Conservation (phyloP, 75 land plant genomes). For the Sequoiadendron giganteum region DNA sequence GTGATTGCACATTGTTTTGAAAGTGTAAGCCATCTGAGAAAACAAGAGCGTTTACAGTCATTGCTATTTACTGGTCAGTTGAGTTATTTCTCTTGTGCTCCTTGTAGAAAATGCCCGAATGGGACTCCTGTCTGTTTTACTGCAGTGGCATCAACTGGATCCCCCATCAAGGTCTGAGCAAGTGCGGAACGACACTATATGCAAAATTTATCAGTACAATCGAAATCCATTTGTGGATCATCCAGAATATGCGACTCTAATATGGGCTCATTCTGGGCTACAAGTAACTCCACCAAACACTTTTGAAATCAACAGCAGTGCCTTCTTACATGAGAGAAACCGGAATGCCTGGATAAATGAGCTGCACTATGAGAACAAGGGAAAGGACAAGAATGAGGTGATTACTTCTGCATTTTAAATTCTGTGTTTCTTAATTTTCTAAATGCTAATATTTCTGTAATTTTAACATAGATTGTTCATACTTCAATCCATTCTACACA, state of each 20-base stretch:
- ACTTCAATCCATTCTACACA: not conserved
- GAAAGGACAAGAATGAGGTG: conserved; percentile 35
- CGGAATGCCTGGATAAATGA: conserved; percentile 34
- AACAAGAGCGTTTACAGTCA: not conserved
- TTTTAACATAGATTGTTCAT: not conserved
- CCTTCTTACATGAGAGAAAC: not conserved
- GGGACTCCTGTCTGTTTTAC: conserved; percentile 66
- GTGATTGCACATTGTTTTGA: not conserved
- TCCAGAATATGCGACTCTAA: conserved; percentile 70
- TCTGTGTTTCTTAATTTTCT: not conserved
- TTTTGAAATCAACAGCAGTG: not conserved
- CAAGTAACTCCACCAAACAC: not conserved
- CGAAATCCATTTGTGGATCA: conserved; percentile 81
- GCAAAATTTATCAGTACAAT: conserved; percentile 64
- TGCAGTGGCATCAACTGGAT: conserved; percentile 63
- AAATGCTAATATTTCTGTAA: not conserved
- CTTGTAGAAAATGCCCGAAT: conserved; percentile 45
- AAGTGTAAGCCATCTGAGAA: not conserved
- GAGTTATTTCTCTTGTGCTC: not conserved
- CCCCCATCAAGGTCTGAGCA: conserved; percentile 63
- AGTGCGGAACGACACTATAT: conserved; percentile 54
- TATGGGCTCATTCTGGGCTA: conserved; percentile 32
- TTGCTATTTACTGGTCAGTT: not conserved
- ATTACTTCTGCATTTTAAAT: not conserved
- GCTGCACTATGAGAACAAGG: conserved; percentile 32